Base-by-base conservation (phyloP, 2,329 filamentous ascomycete genomes). In the Ophiosphaerella herpotricha region DNA sequence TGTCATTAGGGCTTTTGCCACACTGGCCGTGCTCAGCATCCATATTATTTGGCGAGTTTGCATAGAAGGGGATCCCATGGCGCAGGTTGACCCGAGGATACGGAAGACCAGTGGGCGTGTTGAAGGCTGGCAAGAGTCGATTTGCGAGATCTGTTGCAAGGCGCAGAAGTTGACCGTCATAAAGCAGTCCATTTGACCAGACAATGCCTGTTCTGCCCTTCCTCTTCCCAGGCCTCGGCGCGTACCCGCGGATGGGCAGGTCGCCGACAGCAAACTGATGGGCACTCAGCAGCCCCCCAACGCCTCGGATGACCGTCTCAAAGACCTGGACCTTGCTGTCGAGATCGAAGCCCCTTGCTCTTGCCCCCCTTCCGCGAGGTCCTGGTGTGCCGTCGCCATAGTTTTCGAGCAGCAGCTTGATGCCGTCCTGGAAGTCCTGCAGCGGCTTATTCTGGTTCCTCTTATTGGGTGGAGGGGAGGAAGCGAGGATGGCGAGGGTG, bases 281-380 rank as follows among this genome's bases (percentile, higher is more conserved):
- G 2, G 93, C 91, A 66, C 92, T 97, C 58, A 99, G 76, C 48
- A 99, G 78, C 0, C 94, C 94, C 12, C 94, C 94, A 39, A 96
- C 84, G 13, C 93, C 94, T 50, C 94, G 84, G 61, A 99, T 99
- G 32, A 96, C 93, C 0, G 93, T 97, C 77, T 99, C 94, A 67
- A 99, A 99, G 34, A 99, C 91, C 75, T 99, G 93, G 2, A 99
- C 94, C 75, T 97, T 99, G 77, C 92, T 96, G 74, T 99, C 93
- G 35, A 96, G 79, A 72, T 99, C 91, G 66, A 99, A 99, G 0
- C 91, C 94, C 46, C 85, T 83, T 3, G 86, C 86, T 57, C 91
- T 81, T 49, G 82, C 78, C 3, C 93, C 93, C 66, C 84, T 81
- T 6, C 89, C 90, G 5, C 81, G 80, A 12, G 83, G 78, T 3